These are phyloP conservation scores for Capsella rubella DNA, from an alignment of 441 rosid genomes.

Conservation along the genomic window DNA sequence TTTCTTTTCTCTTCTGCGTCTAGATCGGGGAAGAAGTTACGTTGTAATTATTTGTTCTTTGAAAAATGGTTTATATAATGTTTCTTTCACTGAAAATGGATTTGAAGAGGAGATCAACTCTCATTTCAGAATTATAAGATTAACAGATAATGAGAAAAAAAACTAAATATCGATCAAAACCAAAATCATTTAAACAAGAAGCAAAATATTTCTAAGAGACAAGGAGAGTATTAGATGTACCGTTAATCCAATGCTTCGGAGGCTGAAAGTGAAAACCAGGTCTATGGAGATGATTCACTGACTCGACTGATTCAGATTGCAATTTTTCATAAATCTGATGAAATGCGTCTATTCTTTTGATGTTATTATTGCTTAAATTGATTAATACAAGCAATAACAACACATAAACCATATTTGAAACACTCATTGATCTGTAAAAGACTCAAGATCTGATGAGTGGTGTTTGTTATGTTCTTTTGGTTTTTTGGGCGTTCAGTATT, in stretches of 20 bases:
- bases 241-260: constrained; percentile 84
- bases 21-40: too few relatives aligned
- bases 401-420: constrained; percentile 7
- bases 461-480: background rate
- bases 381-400: constrained; percentile 23
- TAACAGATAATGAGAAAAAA: background rate
- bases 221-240: constrained; percentile 41
- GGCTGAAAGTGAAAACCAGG: constrained; percentile 83
- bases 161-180: background rate
- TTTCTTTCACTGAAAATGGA: too few relatives aligned
- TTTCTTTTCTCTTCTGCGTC: too few relatives aligned
- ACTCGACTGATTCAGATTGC: constrained; percentile 47
- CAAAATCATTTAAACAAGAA: background rate
- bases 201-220: background rate
- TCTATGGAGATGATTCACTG: constrained; percentile 46
- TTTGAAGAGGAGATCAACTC: background rate
- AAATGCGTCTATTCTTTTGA: constrained; percentile 35
- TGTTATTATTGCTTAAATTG: constrained; percentile 35
- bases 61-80: too few relatives aligned
- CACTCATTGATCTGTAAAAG: constrained; percentile 35
- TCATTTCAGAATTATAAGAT: background rate
- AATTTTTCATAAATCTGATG: constrained; percentile 46
- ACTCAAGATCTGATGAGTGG: background rate
- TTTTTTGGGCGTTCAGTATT: background rate
- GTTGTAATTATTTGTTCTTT: too few relatives aligned